Evolutionary conservation across 1,284 basidiomycete genomes (phyloP).

Genomic region (Cryptococcus deneoformans): DNA sequence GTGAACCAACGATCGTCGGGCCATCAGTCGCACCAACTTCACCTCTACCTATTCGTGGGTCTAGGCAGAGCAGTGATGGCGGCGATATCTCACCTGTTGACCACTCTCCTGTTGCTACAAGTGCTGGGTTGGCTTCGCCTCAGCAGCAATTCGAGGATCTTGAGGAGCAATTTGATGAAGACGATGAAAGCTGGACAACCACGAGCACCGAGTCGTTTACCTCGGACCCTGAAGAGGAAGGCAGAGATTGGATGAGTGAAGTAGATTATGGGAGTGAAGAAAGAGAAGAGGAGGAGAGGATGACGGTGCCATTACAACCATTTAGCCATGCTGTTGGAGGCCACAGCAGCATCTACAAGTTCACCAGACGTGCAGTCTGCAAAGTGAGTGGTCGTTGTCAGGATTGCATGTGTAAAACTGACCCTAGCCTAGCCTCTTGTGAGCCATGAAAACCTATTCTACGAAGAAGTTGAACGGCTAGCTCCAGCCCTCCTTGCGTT

Average conservation of each 20-base stretch:
- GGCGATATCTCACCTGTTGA: no score
- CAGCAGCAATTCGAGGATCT: constrained; percentile 2
- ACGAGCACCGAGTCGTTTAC: constrained; percentile 13
- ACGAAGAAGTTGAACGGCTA: constrained; percentile 92
- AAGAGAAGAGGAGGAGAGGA: constrained; percentile 51
- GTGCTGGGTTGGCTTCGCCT: not conserved
- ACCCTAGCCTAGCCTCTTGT: constrained; percentile 71
- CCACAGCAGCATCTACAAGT: constrained; percentile 96
- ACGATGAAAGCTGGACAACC: constrained; percentile 25
- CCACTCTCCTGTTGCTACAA: no score
- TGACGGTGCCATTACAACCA: constrained; percentile 92
- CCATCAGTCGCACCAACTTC: constrained; percentile 4
- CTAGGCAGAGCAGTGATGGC: constrained; percentile 5
- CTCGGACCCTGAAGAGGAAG: constrained; percentile 16
- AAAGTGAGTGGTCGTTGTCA: constrained; percentile 62
- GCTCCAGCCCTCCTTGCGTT: constrained; percentile 87
- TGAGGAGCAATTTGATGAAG: constrained; percentile 11
- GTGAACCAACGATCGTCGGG: not conserved
- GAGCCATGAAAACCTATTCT: constrained; percentile 95
- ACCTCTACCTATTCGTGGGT: constrained; percentile 10
- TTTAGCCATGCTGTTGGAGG: constrained; percentile 98
- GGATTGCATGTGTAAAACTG: constrained; percentile 1
- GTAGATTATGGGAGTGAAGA: constrained; percentile 14
- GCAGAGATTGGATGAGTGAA: constrained; percentile 7
- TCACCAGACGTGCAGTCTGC: constrained; percentile 96